Evolutionary conservation across 2,329 filamentous ascomycete genomes (phyloP).

Genomic region (Penicillium fuscoglaucum): DNA sequence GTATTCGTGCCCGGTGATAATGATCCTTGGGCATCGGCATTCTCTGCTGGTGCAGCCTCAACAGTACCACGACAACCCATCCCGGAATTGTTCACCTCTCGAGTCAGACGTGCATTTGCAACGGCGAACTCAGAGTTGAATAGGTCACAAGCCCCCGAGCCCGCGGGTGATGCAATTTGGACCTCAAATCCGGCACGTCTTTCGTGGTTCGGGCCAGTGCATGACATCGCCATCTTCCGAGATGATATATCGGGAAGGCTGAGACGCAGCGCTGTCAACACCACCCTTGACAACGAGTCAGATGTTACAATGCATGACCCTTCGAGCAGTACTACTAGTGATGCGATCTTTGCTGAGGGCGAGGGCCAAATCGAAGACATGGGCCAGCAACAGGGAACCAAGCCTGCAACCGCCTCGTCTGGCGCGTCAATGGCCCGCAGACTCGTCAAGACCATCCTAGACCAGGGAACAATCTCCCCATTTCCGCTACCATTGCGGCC

Average conservation of each 20-base stretch:
- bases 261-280: constrained; percentile 71
- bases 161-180: constrained; percentile 76
- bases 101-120: constrained; percentile 77
- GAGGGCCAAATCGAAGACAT: constrained; percentile 31
- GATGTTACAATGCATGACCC: constrained; percentile 33
- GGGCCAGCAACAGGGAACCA: constrained; percentile 15
- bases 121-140: constrained; percentile 71
- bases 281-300: constrained; percentile 50
- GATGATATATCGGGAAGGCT: constrained; percentile 83
- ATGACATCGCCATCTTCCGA: constrained; percentile 83
- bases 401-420: constrained; percentile 26
- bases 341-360: constrained; percentile 28
- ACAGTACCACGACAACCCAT: constrained; percentile 56
- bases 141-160: constrained; percentile 49
- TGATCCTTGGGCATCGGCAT: constrained; percentile 92
- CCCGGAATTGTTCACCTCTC: constrained; percentile 85
- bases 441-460: constrained; percentile 85
- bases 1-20: constrained; percentile 95
- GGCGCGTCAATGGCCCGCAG: constrained; percentile 61
- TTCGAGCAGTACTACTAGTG: constrained; percentile 12
- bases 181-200: constrained; percentile 82
- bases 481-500: constrained; percentile 79
- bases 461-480: constrained; percentile 84
- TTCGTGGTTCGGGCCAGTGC: constrained; percentile 79
- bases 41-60: constrained; percentile 54